A percentile compares a stretch with the other conserved stretches of the same genome.
Conservation (phyloP, 129 eudicot genomes). For the Solidago caesia region DNA sequence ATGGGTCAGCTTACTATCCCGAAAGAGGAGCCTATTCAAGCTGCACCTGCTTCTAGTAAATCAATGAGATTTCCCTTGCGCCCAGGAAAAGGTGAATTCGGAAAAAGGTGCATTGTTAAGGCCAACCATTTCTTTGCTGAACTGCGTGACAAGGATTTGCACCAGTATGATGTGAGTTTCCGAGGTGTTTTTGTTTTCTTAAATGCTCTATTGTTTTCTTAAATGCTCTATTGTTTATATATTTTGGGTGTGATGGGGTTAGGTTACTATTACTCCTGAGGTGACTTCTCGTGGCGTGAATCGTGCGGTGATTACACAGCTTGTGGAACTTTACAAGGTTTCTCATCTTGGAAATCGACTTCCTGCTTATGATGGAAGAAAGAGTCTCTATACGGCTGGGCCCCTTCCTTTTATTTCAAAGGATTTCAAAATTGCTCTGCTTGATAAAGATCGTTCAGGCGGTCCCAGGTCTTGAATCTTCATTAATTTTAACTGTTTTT, state of each 20-base stretch:
- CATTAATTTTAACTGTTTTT: conserved; percentile 6
- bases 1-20: conserved; percentile 35
- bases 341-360: conserved; percentile 81
- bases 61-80: conserved; percentile 63
- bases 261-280: conserved; percentile 83
- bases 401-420: conserved; percentile 81
- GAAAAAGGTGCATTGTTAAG: conserved; percentile 79
- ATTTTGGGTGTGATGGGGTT: conserved; percentile 6
- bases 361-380: conserved; percentile 94
- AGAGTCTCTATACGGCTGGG: conserved; percentile 88
- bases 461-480: conserved; percentile 52
- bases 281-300: conserved; percentile 71
- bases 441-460: conserved; percentile 63
- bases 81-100: conserved; percentile 79
- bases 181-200: not conserved
- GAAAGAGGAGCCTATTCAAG: conserved; percentile 43
- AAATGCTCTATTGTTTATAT: not conserved
- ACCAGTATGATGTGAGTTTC: conserved; percentile 83
- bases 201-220: conserved; percentile 1
- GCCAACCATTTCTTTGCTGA: conserved; percentile 93
- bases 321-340: conserved; percentile 69
- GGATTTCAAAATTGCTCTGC: conserved; percentile 63
- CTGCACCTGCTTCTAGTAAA: conserved; percentile 68
- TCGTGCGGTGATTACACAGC: conserved; percentile 76
- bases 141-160: conserved; percentile 75